Evolutionary conservation across 805 yeast genomes (phyloP).

Genomic region (Hanseniaspora thailandica): DNA sequence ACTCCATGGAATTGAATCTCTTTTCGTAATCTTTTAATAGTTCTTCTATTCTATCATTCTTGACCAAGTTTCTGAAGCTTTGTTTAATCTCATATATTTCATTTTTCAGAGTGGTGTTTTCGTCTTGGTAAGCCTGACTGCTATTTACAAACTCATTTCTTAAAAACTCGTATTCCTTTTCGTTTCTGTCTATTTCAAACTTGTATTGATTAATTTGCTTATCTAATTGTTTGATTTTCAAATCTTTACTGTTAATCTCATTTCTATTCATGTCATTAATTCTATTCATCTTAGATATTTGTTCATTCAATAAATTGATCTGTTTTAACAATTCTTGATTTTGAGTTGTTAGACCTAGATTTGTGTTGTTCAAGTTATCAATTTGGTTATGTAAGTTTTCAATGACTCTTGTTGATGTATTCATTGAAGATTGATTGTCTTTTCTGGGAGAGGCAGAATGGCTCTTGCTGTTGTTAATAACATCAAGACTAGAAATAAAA

Average conservation of each 20-base stretch:
- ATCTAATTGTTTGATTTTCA: slow-evolving; percentile 8
- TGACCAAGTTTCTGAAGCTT: not conserved
- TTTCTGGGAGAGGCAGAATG: not conserved
- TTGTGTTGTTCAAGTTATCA: slow-evolving; percentile 39
- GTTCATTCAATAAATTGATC: slow-evolving; percentile 5
- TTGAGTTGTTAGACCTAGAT: slow-evolving; percentile 30
- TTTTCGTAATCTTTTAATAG: not conserved
- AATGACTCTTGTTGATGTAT: slow-evolving; percentile 30
- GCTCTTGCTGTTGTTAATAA: not conserved
- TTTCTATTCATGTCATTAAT: slow-evolving; percentile 8
- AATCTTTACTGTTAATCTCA: slow-evolving; percentile 9
- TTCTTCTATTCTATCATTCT: not conserved
- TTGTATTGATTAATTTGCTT: not conserved
- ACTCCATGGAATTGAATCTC: slow-evolving; percentile 1
- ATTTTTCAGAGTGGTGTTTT: not conserved
- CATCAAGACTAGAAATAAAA: slow-evolving; percentile 2
- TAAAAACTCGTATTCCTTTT: slow-evolving; percentile 11
- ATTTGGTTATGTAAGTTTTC: slow-evolving; percentile 37
- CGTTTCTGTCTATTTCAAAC: slow-evolving; percentile 2
- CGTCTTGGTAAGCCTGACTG: not conserved
- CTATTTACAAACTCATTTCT: slow-evolving; percentile 7
- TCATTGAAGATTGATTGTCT: not conserved
- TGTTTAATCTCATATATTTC: not conserved
- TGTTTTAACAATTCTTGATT: slow-evolving; percentile 36
- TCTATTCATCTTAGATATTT: slow-evolving; percentile 2